These are phyloP conservation scores for Globisporangium cylindrosporum DNA, from an alignment of 352 stramenopile species.

Conservation along the genomic window DNA sequence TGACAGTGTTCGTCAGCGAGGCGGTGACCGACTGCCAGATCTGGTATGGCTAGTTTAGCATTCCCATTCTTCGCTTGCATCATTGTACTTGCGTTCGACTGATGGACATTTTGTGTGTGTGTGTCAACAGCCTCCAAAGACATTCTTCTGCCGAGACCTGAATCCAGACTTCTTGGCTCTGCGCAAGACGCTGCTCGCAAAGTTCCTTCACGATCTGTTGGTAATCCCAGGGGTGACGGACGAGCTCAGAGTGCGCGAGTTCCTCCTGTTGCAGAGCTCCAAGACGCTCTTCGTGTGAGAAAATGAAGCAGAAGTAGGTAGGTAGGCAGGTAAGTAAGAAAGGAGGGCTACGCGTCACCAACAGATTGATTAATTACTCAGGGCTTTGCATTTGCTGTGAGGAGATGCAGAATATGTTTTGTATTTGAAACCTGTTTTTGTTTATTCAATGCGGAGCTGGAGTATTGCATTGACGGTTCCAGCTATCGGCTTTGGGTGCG, in stretches of 20 bases:
- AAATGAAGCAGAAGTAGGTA: constrained; percentile 13
- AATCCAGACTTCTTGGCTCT: constrained; percentile 64
- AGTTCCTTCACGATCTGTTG: constrained; percentile 61
- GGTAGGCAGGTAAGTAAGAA: background rate
- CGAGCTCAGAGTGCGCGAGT: constrained; percentile 52
- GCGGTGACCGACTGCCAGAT: constrained; percentile 37
- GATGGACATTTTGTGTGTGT: background rate
- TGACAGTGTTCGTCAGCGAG: constrained; percentile 43
- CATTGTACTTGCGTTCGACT: background rate
- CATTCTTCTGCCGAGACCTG: constrained; percentile 67
- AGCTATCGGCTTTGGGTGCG: background rate
- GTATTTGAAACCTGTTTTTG: background rate
- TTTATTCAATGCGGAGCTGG: background rate
- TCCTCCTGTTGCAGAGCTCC: constrained; percentile 58
- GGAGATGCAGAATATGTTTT: background rate
- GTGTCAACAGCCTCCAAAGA: constrained; percentile 49
- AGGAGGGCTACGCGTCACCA: background rate
- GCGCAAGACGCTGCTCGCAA: constrained; percentile 49
- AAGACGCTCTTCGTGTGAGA: constrained; percentile 57
- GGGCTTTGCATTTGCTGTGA: background rate
- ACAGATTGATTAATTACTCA: constrained; percentile 21
- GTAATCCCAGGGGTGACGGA: constrained; percentile 60
- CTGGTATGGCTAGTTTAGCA: constrained; percentile 21
- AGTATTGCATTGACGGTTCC: background rate
- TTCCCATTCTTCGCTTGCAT: background rate